A percentile compares a stretch with the other conserved stretches of the same genome.
Conservation (phyloP, 441 rosid species). For the Gossypium aridum region DNA sequence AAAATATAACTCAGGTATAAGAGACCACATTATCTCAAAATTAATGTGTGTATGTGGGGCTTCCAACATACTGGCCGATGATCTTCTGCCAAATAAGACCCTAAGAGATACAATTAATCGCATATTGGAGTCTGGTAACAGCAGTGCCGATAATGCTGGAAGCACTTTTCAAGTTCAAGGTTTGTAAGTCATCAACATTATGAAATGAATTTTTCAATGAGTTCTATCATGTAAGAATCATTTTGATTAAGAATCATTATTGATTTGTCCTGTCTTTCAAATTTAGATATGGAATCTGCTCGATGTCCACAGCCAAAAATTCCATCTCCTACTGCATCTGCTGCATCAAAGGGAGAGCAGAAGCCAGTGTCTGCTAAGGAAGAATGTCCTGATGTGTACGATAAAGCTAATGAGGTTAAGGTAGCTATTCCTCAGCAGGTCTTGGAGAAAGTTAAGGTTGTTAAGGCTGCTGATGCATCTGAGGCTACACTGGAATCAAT, state of each 20-base stretch:
- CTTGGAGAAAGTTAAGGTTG: slow-evolving; percentile 42
- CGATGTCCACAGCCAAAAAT: slow-evolving; percentile 65
- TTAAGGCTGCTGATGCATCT: slow-evolving; percentile 44
- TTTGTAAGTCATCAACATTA: slow-evolving; percentile 35
- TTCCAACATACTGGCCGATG: slow-evolving; percentile 82
- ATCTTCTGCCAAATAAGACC: slow-evolving; percentile 95
- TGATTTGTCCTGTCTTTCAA: slow-evolving; percentile 13
- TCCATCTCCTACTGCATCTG: slow-evolving; percentile 82
- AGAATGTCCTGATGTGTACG: slow-evolving; percentile 34
- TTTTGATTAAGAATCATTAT: too few species aligned
- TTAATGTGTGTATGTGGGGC: slow-evolving; percentile 89
- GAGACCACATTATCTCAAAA: slow-evolving; percentile 78
- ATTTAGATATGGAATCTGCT: slow-evolving; percentile 88
- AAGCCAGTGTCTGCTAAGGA: slow-evolving; percentile 31
- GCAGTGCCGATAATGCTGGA: slow-evolving; percentile 85
- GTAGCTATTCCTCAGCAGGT: slow-evolving; percentile 34
- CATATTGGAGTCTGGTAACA: slow-evolving; percentile 88
- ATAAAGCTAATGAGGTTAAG: slow-evolving; percentile 34
- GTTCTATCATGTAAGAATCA: too few species aligned
- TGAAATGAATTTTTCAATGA: too few species aligned
- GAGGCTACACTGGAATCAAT: slow-evolving; percentile 75
- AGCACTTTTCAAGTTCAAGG: slow-evolving; percentile 90
- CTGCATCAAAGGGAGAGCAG: slow-evolving; percentile 75
- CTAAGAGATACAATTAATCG: slow-evolving; percentile 93
- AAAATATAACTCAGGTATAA: slow-evolving; percentile 58